Evolutionary conservation across 73 alveolate species (phyloP), one percentile per base, ranked within the genome.

Genomic region (Blepharisma stoltei): DNA sequence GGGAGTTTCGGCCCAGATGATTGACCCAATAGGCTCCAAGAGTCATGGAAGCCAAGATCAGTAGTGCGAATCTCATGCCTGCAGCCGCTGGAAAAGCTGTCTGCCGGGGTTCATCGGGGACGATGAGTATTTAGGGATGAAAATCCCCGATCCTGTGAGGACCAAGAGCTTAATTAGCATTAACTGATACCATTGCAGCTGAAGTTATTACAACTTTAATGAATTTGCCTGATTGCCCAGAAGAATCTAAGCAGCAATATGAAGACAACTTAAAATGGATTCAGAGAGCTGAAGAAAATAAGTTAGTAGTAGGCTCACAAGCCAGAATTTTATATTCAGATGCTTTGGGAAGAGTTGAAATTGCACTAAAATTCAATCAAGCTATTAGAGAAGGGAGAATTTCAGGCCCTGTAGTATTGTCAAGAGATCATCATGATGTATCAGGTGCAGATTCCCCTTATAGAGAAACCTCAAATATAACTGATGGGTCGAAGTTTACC

Each of bases 401-500:
- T 5, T 37, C 11, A 37, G 86, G 83, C 6, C 93, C 93, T 6
- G 67, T 85, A 1, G 93, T 85, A 5, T 49, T 85, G 6, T 82
- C 86, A 20, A 83, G 93, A 76, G 93, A 85, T 76, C 93, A 85
- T 32, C 93, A 85, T 76, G 93, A 85, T 83, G 93, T 85, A 21
- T 82, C 90, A 6, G 93, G 93, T 4, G 82, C 93, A 1, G 93
- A 85, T 76, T 65, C 89, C 14, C 93, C 90, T 0, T 78, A 67
- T 38, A 85, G 93, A 55, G 93, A 85, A 52, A 85, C 93, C 4
- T 70, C 93, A 6, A 85, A 85, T 65, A 85, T 85, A 5, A 80
- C 82, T 52, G 93, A 85, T 85, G 93, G 93, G n/a, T 85, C 93
- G 4, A 43, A 73, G 14, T 70, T 85, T 37, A 85, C 93, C 41